Evolutionary conservation across 257 asterid species (phyloP).

Genomic region (Gynochthodes officinalis): DNA sequence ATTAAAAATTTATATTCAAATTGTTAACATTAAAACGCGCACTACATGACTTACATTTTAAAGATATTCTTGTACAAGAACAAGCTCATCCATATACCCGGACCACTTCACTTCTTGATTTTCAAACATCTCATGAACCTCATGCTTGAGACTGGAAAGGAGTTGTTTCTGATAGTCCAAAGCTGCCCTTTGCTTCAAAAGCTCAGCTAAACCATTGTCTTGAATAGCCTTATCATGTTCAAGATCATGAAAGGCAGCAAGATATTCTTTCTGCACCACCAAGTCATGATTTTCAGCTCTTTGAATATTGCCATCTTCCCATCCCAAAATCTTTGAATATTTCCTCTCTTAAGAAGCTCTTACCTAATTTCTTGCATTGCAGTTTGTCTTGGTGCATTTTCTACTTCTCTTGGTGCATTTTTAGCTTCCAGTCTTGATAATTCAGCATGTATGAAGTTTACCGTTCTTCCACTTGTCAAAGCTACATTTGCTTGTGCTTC

Average conservation of each 20-base stretch:
- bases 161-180: slow-evolving; percentile 83
- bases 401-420: no score
- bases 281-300: slow-evolving; percentile 53
- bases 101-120: slow-evolving; percentile 44
- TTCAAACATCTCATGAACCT: slow-evolving; percentile 63
- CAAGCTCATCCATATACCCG: slow-evolving; percentile 39
- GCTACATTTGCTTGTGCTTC: slow-evolving; percentile 88
- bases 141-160: slow-evolving; percentile 59
- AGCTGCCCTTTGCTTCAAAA: slow-evolving; percentile 69
- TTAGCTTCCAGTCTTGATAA: slow-evolving; percentile 53
- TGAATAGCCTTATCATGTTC: slow-evolving; percentile 51
- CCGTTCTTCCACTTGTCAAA: slow-evolving; percentile 67
- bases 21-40: no score
- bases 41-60: no score
- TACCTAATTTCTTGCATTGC: slow-evolving; percentile 53
- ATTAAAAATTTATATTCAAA: no score
- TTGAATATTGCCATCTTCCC: slow-evolving; percentile 46
- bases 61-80: no score
- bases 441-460: slow-evolving; percentile 47
- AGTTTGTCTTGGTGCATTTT: slow-evolving; percentile 39
- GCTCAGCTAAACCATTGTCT: slow-evolving; percentile 45
- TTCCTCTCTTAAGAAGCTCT: slow-evolving; percentile 75
- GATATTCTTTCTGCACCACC: slow-evolving; percentile 47
- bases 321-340: slow-evolving; percentile 63
- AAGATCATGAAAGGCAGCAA: slow-evolving; percentile 36